Base-by-base conservation (phyloP, 1,284 basidiomycete genomes). In the Ustilago lituana region DNA sequence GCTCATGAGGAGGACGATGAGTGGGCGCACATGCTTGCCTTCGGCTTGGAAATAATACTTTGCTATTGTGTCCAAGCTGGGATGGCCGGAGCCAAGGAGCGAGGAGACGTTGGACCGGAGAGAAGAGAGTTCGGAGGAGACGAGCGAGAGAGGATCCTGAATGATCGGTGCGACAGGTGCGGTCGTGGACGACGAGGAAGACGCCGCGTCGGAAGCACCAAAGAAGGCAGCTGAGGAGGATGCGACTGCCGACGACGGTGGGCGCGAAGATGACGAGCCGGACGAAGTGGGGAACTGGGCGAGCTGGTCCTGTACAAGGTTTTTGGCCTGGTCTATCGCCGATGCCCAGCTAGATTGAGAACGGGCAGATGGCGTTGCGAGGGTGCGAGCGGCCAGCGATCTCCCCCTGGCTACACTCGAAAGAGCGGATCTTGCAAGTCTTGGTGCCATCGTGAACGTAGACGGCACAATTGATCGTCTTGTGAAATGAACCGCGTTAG, bases 1-100 rank as follows among this genome's bases (percentile, higher is more conserved):
- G 27, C 90, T 86, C 84, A 97, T 93, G 44, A 98, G 87, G 26
- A 98, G 87, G 27, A 98, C 91, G 39, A 98, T 86, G 67, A 95
- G 85, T 0, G 95, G 94, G 14, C 95, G 88, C 22, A 98, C 86
- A 79, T 97, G 93, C 82, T 96, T 96, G 38, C 80, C 79, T 44
- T 82, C 81, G 22, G 78, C 81, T 60, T 91, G 86, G 82, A 98
- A 96, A 84, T 97, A 97, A 84, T 94, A 96, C 73, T 93, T 89
- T 4, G 94, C 93, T 63, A 97, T 90, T 55, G 90, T 88, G 68
- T 91, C 89, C 55, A 98, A 88, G 1, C 89, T 88, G 2, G 93
- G 91, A 82, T 98, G 92, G 10, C 92, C 90, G 2, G 91, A 91
- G 24, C 93, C 94, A 11, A 98, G 87, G 36, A 98, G 86, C 65